These are phyloP conservation scores for Cardamine chenopodiifolia DNA, from an alignment of 345 rosid species.

Conservation along the genomic window DNA sequence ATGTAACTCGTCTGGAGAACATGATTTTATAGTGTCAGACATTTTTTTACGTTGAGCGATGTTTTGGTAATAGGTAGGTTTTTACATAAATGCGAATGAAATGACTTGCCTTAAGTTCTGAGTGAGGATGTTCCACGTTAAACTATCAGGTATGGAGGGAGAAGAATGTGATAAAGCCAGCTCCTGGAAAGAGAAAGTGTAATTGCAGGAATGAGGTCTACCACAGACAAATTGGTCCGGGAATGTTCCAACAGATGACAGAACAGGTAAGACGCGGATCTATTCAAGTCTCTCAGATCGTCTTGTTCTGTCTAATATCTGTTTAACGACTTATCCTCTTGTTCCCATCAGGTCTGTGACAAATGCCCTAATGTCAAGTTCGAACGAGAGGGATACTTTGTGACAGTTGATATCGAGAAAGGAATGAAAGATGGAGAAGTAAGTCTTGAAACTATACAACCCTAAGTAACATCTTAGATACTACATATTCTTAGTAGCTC, in stretches of 20 bases:
- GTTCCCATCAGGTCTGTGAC: constrained; percentile 80
- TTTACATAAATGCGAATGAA: neutral
- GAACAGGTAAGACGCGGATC: constrained; percentile 61
- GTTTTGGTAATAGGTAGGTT: constrained; percentile 2
- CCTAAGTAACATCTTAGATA: neutral
- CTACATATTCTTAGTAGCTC: neutral
- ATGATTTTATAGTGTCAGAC: neutral
- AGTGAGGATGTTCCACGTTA: constrained; percentile 13
- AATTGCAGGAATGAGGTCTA: constrained; percentile 98
- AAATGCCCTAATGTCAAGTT: constrained; percentile 93
- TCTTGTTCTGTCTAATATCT: neutral
- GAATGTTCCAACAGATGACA: constrained; percentile 99
- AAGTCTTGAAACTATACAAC: constrained; percentile 36
- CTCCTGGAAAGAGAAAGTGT: constrained; percentile 93
- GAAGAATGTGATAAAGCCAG: constrained; percentile 87
- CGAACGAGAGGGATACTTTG: constrained; percentile 79
- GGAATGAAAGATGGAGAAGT: constrained; percentile 99
- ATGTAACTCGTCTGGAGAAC: constrained; percentile 1
- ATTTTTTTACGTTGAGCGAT: neutral
- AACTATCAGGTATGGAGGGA: constrained; percentile 90
- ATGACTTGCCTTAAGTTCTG: constrained; percentile 13
- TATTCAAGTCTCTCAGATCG: neutral
- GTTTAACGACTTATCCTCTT: neutral
- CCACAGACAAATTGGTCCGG: constrained; percentile 98
- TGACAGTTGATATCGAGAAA: constrained; percentile 98